Conservation (phyloP, 805 yeast genomes). For the Cyberlindnera subsufficiens region DNA sequence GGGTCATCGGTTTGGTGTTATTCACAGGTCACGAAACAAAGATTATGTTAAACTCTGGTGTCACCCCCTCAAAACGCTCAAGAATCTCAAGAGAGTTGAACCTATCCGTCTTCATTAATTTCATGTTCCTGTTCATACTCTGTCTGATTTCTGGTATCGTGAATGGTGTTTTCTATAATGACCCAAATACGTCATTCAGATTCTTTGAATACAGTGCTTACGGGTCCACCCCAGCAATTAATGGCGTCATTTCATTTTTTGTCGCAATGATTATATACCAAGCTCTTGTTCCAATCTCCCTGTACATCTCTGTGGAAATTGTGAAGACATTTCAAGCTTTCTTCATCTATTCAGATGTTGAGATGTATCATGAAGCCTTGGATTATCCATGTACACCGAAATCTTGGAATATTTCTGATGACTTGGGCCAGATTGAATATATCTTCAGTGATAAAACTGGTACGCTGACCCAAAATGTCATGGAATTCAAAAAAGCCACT, state of each 20-base stretch:
- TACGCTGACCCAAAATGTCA: constrained; percentile 73
- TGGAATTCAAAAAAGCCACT: constrained; percentile 82
- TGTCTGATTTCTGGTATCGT: constrained; percentile 66
- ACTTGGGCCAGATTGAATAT: constrained; percentile 79
- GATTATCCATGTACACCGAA: constrained; percentile 83
- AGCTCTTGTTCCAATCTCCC: constrained; percentile 75
- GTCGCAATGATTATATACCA: constrained; percentile 74
- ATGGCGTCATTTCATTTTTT: constrained; percentile 68
- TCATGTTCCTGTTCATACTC: constrained; percentile 51
- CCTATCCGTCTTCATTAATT: constrained; percentile 62
- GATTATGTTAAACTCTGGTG: constrained; percentile 74
- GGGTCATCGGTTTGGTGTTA: constrained; percentile 71
- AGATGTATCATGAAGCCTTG: constrained; percentile 60
- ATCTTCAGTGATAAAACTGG: constrained; percentile 83
- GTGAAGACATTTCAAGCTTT: constrained; percentile 77
- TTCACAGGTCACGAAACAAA: constrained; percentile 78
- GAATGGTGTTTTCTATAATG: constrained; percentile 61
- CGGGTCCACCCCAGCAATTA: constrained; percentile 56
- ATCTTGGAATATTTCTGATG: constrained; percentile 81
- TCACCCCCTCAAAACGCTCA: constrained; percentile 71
- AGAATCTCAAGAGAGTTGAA: constrained; percentile 72
- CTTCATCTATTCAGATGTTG: constrained; percentile 69
- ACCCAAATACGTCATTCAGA: constrained; percentile 43
- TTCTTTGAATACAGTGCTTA: constrained; percentile 63
- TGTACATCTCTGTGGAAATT: constrained; percentile 76